These are phyloP conservation scores for Austroboletus niveus DNA, from an alignment of 1,284 basidiomycete genomes.

Conservation along the genomic window DNA sequence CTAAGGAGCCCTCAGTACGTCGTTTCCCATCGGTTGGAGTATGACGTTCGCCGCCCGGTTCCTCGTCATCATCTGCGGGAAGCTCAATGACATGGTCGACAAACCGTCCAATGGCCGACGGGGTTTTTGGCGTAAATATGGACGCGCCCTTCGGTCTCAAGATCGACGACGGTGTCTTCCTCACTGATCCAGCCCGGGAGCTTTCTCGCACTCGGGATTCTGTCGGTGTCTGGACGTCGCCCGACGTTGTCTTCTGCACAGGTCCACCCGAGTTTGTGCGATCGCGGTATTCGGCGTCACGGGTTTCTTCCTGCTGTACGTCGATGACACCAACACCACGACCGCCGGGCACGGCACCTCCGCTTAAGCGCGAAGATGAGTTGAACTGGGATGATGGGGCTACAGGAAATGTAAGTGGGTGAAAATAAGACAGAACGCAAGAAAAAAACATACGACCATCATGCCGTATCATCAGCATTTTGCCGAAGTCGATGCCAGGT, in stretches of 20 bases:
- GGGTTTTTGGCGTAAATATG: background rate
- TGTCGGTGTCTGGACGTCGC: background rate
- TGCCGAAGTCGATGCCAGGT: conserved; percentile 63
- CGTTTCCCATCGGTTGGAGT: background rate
- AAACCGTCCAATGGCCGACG: conserved; percentile 12
- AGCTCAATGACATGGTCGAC: conserved; percentile 26
- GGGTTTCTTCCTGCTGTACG: conserved; percentile 29
- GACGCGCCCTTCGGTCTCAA: background rate
- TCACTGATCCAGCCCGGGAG: conserved; percentile 8
- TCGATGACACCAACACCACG: conserved; percentile 28
- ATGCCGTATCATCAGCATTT: conserved; percentile 48
- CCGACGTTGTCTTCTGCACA: background rate
- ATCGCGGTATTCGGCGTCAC: conserved; percentile 13
- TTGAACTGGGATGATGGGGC: conserved; percentile 12
- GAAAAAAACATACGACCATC: conserved; percentile 41
- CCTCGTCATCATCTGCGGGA: conserved; percentile 9
- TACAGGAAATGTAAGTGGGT: background rate
- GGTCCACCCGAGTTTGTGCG: background rate
- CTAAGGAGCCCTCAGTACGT: background rate
- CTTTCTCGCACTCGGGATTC: background rate
- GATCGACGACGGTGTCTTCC: conserved; percentile 4
- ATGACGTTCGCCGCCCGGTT: background rate
- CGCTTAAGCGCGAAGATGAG: conserved; percentile 18
- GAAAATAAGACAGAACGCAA: background rate
- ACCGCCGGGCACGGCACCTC: conserved; percentile 27